Evolutionary conservation across 2,329 filamentous ascomycete genomes (phyloP).

Genomic region (Aphanocladium album): DNA sequence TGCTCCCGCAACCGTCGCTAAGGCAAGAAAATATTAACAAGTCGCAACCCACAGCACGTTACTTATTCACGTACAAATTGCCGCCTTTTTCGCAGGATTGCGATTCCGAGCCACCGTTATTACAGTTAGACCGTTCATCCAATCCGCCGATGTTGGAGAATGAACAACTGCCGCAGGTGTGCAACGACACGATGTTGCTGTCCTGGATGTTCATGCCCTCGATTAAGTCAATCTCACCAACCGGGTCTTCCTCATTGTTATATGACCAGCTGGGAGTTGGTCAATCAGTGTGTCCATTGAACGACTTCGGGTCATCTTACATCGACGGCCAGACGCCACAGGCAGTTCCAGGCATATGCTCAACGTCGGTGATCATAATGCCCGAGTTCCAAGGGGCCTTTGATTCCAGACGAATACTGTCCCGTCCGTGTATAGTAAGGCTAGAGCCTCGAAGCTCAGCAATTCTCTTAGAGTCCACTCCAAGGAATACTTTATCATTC

Average conservation of each 20-base stretch:
- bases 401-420: background rate
- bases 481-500: background rate
- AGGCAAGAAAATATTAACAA: background rate
- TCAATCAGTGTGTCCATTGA: background rate
- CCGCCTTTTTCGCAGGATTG: conserved; percentile 18
- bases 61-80: conserved; percentile 8
- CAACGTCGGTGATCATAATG: conserved; percentile 12
- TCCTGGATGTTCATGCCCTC: conserved; percentile 61
- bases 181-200: conserved; percentile 56
- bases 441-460: background rate
- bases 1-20: conserved; percentile 14
- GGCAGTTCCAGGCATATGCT: conserved; percentile 18
- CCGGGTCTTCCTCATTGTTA: conserved; percentile 15
- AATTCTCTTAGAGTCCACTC: background rate
- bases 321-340: conserved; percentile 20
- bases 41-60: background rate
- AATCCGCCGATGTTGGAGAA: conserved; percentile 38
- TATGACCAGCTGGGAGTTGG: conserved; percentile 11
- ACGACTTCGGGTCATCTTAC: conserved; percentile 5
- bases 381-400: background rate
- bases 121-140: conserved; percentile 41
- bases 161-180: conserved; percentile 49
- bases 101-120: conserved; percentile 30
- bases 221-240: conserved; percentile 68
- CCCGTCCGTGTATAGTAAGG: background rate